These are phyloP conservation scores for Erodium trifolium DNA, from an alignment of 441 rosid species.

Conservation along the genomic window DNA sequence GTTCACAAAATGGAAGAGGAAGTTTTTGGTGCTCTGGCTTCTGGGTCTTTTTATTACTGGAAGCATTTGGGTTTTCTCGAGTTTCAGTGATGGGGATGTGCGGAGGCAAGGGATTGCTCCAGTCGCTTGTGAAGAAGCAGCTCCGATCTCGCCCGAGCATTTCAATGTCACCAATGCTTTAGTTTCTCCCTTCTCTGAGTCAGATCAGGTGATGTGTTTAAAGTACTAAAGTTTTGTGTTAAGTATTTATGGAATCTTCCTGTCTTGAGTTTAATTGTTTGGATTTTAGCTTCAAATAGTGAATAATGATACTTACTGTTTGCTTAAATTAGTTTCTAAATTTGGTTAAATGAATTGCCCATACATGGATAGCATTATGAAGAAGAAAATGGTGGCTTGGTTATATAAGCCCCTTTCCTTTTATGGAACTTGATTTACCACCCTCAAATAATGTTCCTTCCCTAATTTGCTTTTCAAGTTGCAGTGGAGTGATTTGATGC, in stretches of 20 bases:
- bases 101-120: slow-evolving; percentile 20
- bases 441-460: slow-evolving; percentile 2
- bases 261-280: slow-evolving; percentile 13
- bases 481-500: too few relatives aligned
- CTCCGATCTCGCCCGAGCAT: slow-evolving; percentile 31
- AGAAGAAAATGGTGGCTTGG: slow-evolving; percentile 15
- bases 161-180: slow-evolving; percentile 46
- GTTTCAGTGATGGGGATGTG: slow-evolving; percentile 21
- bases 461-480: background rate
- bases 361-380: slow-evolving; percentile 12
- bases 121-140: slow-evolving; percentile 16
- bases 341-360: slow-evolving; percentile 19
- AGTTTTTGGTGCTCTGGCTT: slow-evolving; percentile 35
- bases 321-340: slow-evolving; percentile 10
- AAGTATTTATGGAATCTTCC: slow-evolving; percentile 6
- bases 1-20: slow-evolving; percentile 40
- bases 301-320: slow-evolving; percentile 10
- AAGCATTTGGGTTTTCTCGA: slow-evolving; percentile 33
- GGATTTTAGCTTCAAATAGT: slow-evolving; percentile 8
- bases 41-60: slow-evolving; percentile 30
- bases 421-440: slow-evolving; percentile 10
- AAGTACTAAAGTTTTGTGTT: slow-evolving; percentile 14
- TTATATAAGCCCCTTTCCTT: slow-evolving; percentile 13
- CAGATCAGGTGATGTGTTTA: slow-evolving; percentile 54
- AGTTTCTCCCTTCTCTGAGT: slow-evolving; percentile 52